Conservation (phyloP, 176 grass and related monocot species). For the Musa schizocarpa region DNA sequence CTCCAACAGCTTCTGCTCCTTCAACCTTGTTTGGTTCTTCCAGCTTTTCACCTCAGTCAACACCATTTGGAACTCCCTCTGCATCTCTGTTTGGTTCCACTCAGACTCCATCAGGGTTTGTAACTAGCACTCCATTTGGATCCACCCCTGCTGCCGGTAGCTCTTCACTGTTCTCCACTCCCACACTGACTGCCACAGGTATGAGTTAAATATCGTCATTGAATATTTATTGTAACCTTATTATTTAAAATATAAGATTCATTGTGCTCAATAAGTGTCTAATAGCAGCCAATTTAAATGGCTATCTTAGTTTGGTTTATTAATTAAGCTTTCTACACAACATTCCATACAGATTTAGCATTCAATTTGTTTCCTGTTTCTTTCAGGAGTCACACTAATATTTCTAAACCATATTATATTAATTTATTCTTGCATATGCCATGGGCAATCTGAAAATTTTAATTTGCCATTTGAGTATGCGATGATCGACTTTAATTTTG, state of each 20-base stretch:
- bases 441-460: too few species aligned
- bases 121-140: conserved; percentile 29
- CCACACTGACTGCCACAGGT: conserved; percentile 43
- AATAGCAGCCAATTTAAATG: background rate
- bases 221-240: background rate
- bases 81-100: conserved; percentile 47
- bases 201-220: background rate
- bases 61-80: conserved; percentile 72
- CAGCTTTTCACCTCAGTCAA: conserved; percentile 45
- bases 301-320: background rate
- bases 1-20: conserved; percentile 52
- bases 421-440: too few species aligned
- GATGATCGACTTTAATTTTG: too few species aligned
- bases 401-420: too few species aligned
- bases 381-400: too few species aligned
- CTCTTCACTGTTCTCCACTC: conserved; percentile 62
- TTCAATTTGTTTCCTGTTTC: too few species aligned
- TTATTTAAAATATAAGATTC: background rate
- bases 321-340: background rate
- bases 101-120: conserved; percentile 63
- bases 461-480: too few species aligned
- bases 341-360: background rate
- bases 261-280: background rate
- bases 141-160: conserved; percentile 43
- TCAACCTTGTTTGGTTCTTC: conserved; percentile 52